A percentile compares a stretch with the other conserved stretches of the same genome.
These are phyloP conservation scores for Myotisia sp. DNA, from an alignment of 2,329 filamentous ascomycete species.

Conservation along the genomic window DNA sequence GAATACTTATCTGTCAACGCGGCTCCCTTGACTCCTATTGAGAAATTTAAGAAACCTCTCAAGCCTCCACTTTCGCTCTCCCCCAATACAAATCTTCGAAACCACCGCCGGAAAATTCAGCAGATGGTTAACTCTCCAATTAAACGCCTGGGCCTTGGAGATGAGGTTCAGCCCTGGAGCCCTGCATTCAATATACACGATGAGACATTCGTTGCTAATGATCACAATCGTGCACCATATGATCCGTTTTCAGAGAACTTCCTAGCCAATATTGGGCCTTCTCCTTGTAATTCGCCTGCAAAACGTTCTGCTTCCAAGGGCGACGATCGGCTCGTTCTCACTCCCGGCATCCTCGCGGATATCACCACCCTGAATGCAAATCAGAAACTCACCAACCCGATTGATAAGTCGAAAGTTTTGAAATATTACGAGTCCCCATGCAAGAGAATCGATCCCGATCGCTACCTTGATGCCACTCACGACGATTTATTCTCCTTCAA, in stretches of 20 bases:
- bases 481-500: slow-evolving; percentile 37
- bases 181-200: slow-evolving; percentile 39
- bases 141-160: slow-evolving; percentile 29
- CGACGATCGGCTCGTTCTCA: slow-evolving; percentile 36
- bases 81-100: slow-evolving; percentile 78
- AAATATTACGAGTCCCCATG: slow-evolving; percentile 29
- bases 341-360: slow-evolving; percentile 37
- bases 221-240: slow-evolving; percentile 37
- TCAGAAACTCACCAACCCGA: slow-evolving; percentile 20
- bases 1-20: slow-evolving; percentile 40
- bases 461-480: slow-evolving; percentile 24
- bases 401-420: slow-evolving; percentile 19
- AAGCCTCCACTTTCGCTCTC: slow-evolving; percentile 64
- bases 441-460: slow-evolving; percentile 21
- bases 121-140: slow-evolving; percentile 69
- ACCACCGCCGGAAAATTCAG: slow-evolving; percentile 71
- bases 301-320: slow-evolving; percentile 41
- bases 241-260: slow-evolving; percentile 41
- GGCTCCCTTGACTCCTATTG: slow-evolving; percentile 66
- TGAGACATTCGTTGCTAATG: slow-evolving; percentile 21
- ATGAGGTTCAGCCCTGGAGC: slow-evolving; percentile 30
- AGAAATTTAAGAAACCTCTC: slow-evolving; percentile 59
- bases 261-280: slow-evolving; percentile 25
- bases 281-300: slow-evolving; percentile 38
- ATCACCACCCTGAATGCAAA: slow-evolving; percentile 27